These are phyloP conservation scores for Podila minutissima DNA, from an alignment of 192 early-diverging fungal species.

Conservation along the genomic window DNA sequence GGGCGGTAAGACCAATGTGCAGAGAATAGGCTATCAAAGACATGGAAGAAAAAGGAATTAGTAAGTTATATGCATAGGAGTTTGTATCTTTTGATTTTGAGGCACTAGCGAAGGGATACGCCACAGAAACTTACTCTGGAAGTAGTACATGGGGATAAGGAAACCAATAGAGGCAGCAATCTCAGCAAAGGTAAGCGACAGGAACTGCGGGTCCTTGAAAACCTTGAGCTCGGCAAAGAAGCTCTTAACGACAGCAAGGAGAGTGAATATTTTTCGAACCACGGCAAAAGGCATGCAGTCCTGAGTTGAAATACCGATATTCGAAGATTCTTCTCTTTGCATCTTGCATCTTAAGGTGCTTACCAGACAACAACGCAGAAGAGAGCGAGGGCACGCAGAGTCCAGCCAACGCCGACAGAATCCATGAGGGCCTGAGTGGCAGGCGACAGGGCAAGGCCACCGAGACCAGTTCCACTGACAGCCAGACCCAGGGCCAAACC, in stretches of 20 bases:
- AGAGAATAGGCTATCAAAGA: slow-evolving; percentile 59
- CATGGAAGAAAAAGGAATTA: slow-evolving; percentile 1
- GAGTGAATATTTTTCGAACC: neutral
- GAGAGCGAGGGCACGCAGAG: slow-evolving; percentile 66
- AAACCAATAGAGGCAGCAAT: slow-evolving; percentile 54
- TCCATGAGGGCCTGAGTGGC: slow-evolving; percentile 69
- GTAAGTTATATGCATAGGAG: neutral
- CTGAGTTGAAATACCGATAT: too few species aligned
- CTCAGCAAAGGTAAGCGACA: slow-evolving; percentile 39
- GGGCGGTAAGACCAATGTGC: slow-evolving; percentile 65
- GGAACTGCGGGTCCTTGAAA: slow-evolving; percentile 52
- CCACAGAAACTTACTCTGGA: slow-evolving; percentile 36
- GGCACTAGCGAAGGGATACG: neutral
- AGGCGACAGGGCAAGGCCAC: slow-evolving; percentile 73
- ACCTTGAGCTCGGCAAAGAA: slow-evolving; percentile 51
- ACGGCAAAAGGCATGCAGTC: too few species aligned
- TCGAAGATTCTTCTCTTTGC: too few species aligned
- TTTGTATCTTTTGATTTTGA: too few species aligned
- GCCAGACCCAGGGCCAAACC: slow-evolving; percentile 79
- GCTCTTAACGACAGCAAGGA: neutral
- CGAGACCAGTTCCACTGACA: slow-evolving; percentile 78
- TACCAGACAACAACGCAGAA: slow-evolving; percentile 63
- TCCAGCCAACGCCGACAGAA: slow-evolving; percentile 66
- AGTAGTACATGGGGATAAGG: slow-evolving; percentile 60
- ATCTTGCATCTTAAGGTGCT: neutral